phyloP scores from a whole-genome alignment of 352 stramenopile species.

The Globisporangium okanoganense region DNA sequence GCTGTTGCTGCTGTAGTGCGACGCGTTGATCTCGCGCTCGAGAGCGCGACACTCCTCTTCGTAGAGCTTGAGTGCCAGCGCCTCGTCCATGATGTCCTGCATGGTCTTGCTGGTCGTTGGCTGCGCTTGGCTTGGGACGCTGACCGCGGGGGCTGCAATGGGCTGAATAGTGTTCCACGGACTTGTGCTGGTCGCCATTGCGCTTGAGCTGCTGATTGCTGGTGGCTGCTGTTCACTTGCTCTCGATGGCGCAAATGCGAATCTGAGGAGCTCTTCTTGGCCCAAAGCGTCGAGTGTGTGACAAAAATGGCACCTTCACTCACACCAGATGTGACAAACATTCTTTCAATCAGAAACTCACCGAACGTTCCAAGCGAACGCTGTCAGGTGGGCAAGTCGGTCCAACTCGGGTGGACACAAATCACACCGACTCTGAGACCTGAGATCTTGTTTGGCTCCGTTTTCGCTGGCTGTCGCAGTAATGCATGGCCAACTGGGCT shows the following conservation, averaged over 20 bases:
- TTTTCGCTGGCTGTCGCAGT: too few relatives aligned
- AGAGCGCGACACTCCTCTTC: constrained; percentile 49
- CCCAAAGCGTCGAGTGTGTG: not conserved
- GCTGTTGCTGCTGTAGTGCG: constrained; percentile 23
- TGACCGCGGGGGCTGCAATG: not conserved
- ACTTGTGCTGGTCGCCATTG: constrained; percentile 12
- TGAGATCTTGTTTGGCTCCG: not conserved
- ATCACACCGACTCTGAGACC: too few relatives aligned
- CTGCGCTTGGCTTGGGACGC: not conserved
- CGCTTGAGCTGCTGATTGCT: not conserved
- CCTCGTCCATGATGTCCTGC: constrained; percentile 74
- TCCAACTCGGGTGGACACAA: not conserved
- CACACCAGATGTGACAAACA: not conserved
- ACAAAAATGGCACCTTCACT: constrained; percentile 10
- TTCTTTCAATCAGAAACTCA: not conserved
- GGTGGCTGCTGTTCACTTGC: constrained; percentile 1
- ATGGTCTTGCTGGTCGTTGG: constrained; percentile 20
- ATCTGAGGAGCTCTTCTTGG: constrained; percentile 11
- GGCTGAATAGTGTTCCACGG: constrained; percentile 6
- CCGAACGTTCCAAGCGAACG: constrained; percentile 7
- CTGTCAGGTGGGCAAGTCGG: not conserved
- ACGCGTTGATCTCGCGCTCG: constrained; percentile 34
- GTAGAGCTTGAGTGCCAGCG: constrained; percentile 55
- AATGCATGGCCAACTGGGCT: too few relatives aligned
- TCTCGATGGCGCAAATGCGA: not conserved